Evolutionary conservation across 202 grass and related monocot genomes (phyloP).

Genomic region (Zizania palustris): DNA sequence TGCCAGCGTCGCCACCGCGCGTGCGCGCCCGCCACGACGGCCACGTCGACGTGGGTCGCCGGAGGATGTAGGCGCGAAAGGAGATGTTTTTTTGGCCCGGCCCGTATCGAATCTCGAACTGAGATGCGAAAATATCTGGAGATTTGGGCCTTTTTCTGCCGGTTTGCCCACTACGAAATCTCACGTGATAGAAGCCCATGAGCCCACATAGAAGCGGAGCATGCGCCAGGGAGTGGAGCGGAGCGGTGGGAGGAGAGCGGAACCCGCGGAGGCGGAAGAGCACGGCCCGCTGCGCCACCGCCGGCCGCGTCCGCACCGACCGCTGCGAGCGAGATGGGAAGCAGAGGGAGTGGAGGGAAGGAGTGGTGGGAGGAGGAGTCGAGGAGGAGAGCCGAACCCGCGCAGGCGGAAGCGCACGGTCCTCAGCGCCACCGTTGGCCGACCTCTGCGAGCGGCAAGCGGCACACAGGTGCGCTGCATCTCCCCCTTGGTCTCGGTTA

Average conservation of each 20-base stretch:
- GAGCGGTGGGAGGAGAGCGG: neutral
- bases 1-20: neutral
- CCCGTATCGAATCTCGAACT: neutral
- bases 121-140: neutral
- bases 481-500: neutral
- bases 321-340: neutral
- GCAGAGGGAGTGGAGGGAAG: neutral
- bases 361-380: neutral
- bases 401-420: neutral
- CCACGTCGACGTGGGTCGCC: neutral
- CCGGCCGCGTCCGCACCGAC: neutral
- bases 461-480: conserved; percentile 28
- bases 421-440: neutral
- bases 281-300: neutral
- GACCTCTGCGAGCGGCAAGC: neutral
- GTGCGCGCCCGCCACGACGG: neutral
- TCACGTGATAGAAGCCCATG: too few relatives aligned
- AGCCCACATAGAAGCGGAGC: neutral
- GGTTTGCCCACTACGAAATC: too few relatives aligned
- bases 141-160: neutral
- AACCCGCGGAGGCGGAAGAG: neutral
- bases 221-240: neutral
- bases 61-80: neutral
- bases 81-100: neutral
- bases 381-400: neutral